Evolutionary conservation across 2,329 filamentous ascomycete species (phyloP).

Genomic region (Waltergamsia citrina): DNA sequence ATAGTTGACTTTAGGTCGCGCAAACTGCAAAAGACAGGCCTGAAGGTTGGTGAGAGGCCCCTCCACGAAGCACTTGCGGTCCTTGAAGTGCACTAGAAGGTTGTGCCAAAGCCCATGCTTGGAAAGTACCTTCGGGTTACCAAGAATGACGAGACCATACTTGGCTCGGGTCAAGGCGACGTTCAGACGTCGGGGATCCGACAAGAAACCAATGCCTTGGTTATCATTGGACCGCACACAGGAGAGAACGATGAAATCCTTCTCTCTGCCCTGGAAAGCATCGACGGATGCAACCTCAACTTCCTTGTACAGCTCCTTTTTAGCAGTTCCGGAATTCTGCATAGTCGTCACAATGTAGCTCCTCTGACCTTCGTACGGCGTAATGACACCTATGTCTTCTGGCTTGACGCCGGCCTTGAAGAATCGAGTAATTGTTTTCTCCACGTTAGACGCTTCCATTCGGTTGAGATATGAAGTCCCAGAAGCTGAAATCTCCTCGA

Average conservation of each 20-base stretch:
- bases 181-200: conserved; percentile 92
- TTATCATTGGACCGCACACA: conserved; percentile 98
- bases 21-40: conserved; percentile 89
- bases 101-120: conserved; percentile 99
- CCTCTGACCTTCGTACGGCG: conserved; percentile 94
- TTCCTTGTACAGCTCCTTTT: conserved; percentile 97
- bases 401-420: conserved; percentile 98
- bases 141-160: conserved; percentile 91
- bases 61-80: conserved; percentile 90
- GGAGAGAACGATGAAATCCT: conserved; percentile 96
- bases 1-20: conserved; percentile 84
- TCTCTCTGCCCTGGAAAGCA: conserved; percentile 97
- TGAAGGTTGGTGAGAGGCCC: conserved; percentile 94
- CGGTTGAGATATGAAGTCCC: conserved; percentile 97
- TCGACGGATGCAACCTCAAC: conserved; percentile 97
- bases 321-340: conserved; percentile 94
- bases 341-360: conserved; percentile 99
- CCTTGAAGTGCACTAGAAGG: conserved; percentile 91
- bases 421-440: conserved; percentile 97
- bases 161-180: conserved; percentile 95
- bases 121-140: conserved; percentile 93
- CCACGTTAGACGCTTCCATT: conserved; percentile 92
- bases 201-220: conserved; percentile 97
- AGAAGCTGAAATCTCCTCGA: conserved; percentile 95
- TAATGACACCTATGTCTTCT: conserved; percentile 91